Conservation (phyloP, 2,329 filamentous ascomycete species). For the Cercospora janseana region DNA sequence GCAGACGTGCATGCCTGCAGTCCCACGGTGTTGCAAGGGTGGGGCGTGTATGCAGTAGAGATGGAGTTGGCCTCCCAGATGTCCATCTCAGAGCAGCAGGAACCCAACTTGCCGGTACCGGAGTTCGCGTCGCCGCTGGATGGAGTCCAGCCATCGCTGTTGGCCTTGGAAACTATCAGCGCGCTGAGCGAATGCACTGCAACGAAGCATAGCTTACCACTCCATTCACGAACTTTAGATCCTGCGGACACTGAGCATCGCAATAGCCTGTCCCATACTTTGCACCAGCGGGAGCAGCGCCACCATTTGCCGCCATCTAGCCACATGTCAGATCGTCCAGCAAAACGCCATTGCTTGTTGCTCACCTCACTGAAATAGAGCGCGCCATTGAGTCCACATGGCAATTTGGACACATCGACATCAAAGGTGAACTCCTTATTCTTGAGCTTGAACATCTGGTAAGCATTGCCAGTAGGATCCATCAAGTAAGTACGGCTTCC, state of each 20-base stretch:
- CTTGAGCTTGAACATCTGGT: slow-evolving; percentile 64
- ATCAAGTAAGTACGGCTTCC: slow-evolving; percentile 62
- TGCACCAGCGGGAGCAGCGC: slow-evolving; percentile 42
- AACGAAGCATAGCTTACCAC: slow-evolving; percentile 21
- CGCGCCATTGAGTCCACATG: slow-evolving; percentile 69
- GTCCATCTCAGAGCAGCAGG: slow-evolving; percentile 67
- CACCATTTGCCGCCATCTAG: slow-evolving; percentile 63
- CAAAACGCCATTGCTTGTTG: no score
- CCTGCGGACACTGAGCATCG: slow-evolving; percentile 48
- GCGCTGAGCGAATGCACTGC: no score
- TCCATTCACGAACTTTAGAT: slow-evolving; percentile 37
- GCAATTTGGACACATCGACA: slow-evolving; percentile 65
- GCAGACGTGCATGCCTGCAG: slow-evolving; percentile 41
- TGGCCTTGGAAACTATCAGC: slow-evolving; percentile 38
- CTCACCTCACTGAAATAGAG: slow-evolving; percentile 54
- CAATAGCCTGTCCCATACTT: slow-evolving; percentile 59
- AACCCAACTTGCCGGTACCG: slow-evolving; percentile 47
- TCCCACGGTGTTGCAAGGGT: slow-evolving; percentile 57
- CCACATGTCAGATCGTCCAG: slow-evolving; percentile 32
- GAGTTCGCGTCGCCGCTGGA: slow-evolving; percentile 31
- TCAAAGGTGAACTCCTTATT: slow-evolving; percentile 71
- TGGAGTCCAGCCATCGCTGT: slow-evolving; percentile 44
- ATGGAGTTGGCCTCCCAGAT: slow-evolving; percentile 69
- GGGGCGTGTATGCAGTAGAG: slow-evolving; percentile 63
- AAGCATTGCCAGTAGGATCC: slow-evolving; percentile 54